These are phyloP conservation scores for Globisporangium ultimum DNA, from an alignment of 352 stramenopile genomes.

Conservation along the genomic window DNA sequence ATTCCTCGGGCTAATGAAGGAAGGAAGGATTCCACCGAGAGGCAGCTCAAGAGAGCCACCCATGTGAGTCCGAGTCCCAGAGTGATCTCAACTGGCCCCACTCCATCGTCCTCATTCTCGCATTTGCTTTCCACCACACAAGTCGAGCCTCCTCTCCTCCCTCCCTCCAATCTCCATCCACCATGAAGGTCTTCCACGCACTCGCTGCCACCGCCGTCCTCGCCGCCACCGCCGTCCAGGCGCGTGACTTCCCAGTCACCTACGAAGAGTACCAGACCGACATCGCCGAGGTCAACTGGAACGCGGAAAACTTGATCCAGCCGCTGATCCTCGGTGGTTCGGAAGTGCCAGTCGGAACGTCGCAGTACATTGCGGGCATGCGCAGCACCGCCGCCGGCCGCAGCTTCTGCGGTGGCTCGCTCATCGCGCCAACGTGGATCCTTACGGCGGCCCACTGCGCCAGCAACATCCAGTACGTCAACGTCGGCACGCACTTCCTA, in stretches of 20 bases:
- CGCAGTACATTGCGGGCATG: constrained; percentile 27
- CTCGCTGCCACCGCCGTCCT: neutral
- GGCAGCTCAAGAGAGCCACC: too few species aligned
- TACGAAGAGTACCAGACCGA: constrained; percentile 4
- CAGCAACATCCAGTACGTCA: constrained; percentile 31
- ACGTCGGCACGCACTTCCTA: constrained; percentile 53
- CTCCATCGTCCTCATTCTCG: neutral
- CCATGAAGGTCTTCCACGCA: constrained; percentile 5
- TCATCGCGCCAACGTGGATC: constrained; percentile 48
- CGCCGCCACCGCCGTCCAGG: neutral
- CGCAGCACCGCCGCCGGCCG: constrained; percentile 10
- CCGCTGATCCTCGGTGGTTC: constrained; percentile 48
- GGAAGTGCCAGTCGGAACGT: constrained; percentile 31
- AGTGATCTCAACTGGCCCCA: too few species aligned
- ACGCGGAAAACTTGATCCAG: constrained; percentile 16
- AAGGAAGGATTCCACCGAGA: too few species aligned
- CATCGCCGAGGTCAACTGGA: constrained; percentile 6
- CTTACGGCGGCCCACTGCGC: constrained; percentile 47
- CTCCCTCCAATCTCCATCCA: neutral
- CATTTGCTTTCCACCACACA: constrained; percentile 1
- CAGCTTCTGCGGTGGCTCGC: constrained; percentile 28
- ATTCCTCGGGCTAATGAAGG: too few species aligned
- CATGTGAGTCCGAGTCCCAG: too few species aligned
- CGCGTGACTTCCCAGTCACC: neutral
- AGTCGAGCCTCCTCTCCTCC: neutral